Conservation (phyloP, 768 basidiomycete genomes). For the Lactifluus subvellereus region DNA sequence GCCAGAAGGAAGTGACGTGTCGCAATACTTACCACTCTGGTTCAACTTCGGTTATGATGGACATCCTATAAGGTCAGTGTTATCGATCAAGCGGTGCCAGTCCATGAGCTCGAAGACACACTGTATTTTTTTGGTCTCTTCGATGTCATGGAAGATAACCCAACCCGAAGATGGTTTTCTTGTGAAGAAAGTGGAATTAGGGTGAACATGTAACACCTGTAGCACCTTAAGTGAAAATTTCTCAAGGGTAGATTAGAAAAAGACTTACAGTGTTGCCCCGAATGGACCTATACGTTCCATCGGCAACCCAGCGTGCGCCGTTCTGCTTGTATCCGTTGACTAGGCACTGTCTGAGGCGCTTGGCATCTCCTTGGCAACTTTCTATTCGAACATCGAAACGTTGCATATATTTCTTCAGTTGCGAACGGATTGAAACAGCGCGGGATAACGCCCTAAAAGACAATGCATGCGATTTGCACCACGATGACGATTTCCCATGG, state of each 20-base stretch:
- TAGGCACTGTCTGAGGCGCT: constrained; percentile 78
- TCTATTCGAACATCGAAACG: constrained; percentile 77
- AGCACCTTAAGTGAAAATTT: constrained; percentile 15
- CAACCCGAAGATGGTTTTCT: constrained; percentile 86
- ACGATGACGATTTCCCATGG: constrained; percentile 78
- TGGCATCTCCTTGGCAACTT: constrained; percentile 87
- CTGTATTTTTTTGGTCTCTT: constrained; percentile 95
- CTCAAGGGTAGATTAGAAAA: not conserved
- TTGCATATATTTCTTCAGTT: constrained; percentile 91
- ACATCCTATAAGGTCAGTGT: constrained; percentile 52
- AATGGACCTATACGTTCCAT: constrained; percentile 89
- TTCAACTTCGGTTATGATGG: constrained; percentile 89
- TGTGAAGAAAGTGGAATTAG: constrained; percentile 90
- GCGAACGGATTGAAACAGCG: constrained; percentile 90
- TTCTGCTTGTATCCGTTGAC: constrained; percentile 94
- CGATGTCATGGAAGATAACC: constrained; percentile 94
- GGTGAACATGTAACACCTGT: constrained; percentile 85
- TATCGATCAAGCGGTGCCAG: constrained; percentile 15
- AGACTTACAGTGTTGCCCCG: constrained; percentile 70
- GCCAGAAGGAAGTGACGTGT: not conserved
- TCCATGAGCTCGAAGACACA: constrained; percentile 34
- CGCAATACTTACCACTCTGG: constrained; percentile 69
- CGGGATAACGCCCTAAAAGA: constrained; percentile 93
- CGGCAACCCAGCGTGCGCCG: constrained; percentile 83
- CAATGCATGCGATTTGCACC: constrained; percentile 90